Evolutionary conservation across 805 yeast genomes (phyloP).

Genomic region (Saturnispora zaruensis): DNA sequence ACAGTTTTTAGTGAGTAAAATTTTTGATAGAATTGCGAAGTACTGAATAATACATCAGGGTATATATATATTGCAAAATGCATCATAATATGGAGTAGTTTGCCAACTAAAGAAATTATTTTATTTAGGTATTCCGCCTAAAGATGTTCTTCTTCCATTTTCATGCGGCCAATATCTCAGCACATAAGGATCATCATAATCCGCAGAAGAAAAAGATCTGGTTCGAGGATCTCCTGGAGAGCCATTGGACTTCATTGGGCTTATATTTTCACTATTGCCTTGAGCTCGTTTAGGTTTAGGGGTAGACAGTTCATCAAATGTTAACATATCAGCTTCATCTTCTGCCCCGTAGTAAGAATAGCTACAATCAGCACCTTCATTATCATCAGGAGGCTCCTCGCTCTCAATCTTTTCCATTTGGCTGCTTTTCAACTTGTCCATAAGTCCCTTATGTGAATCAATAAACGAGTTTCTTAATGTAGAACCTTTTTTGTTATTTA

Average conservation of each 20-base stretch:
- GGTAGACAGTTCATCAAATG: neutral
- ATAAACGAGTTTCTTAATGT: neutral
- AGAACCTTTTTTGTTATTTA: neutral
- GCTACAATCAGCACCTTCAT: neutral
- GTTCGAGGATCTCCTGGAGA: neutral
- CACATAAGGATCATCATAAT: neutral
- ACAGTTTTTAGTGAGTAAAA: no score
- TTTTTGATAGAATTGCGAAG: no score
- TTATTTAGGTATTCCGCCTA: neutral
- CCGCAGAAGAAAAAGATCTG: conserved; percentile 2
- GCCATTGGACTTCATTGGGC: neutral
- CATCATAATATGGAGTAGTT: no score
- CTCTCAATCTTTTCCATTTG: conserved; percentile 3
- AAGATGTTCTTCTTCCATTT: neutral
- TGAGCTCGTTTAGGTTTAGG: neutral
- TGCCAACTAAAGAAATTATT: no score
- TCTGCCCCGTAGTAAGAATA: conserved; percentile 6
- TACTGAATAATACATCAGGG: no score
- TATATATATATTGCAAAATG: no score
- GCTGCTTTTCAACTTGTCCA: neutral
- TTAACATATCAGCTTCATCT: neutral
- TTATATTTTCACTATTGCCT: neutral
- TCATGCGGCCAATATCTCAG: neutral
- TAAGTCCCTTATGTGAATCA: neutral
- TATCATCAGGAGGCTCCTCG: neutral